These are phyloP conservation scores for Clonostachys rhizophaga DNA, from an alignment of 2,329 filamentous ascomycete species.

Conservation along the genomic window DNA sequence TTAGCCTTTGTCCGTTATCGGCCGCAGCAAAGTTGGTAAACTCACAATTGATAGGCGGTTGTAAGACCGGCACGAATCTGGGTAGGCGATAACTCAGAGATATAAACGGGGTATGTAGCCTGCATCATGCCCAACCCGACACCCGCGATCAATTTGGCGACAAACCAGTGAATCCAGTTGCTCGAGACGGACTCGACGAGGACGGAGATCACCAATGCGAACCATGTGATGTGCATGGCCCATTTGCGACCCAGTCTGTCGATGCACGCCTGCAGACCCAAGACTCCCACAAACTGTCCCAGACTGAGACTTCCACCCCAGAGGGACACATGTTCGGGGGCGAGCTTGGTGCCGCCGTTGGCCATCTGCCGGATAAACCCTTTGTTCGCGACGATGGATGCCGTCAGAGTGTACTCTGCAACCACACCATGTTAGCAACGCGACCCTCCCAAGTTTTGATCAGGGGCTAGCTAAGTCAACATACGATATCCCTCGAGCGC, in stretches of 20 bases:
- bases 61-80: background rate
- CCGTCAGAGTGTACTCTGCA: constrained; percentile 47
- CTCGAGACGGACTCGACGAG: background rate
- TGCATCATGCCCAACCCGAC: background rate
- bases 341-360: constrained; percentile 58
- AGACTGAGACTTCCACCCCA: constrained; percentile 70
- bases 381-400: constrained; percentile 74
- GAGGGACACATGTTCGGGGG: constrained; percentile 50
- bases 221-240: background rate
- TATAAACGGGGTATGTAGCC: background rate
- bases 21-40: too few species aligned
- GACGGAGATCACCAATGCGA: background rate
- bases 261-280: constrained; percentile 90
- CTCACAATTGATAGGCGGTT: constrained; percentile 1
- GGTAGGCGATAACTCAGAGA: background rate
- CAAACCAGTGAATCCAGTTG: background rate
- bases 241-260: constrained; percentile 64
- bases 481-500: background rate
- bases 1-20: too few species aligned
- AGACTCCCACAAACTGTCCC: constrained; percentile 68
- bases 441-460: background rate
- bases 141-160: background rate
- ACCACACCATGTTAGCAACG: background rate
- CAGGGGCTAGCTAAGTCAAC: background rate
- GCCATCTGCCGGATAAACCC: constrained; percentile 61